Evolutionary conservation across 2,329 filamentous ascomycete species (phyloP), one percentile per base, ranked within the genome.

Genomic region (Hypoxylon sp.): DNA sequence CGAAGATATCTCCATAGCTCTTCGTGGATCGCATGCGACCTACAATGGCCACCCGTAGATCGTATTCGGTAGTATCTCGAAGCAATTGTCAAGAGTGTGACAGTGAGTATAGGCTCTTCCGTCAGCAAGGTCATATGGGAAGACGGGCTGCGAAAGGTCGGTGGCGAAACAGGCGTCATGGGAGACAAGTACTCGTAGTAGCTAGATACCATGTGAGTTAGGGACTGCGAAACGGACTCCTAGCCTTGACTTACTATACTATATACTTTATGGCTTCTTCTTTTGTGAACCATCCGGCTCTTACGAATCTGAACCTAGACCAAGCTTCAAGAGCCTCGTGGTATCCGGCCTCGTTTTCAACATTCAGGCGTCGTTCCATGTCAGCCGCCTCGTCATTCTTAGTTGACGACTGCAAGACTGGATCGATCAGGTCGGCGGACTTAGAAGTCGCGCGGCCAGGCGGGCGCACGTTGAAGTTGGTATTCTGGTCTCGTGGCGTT

Each of bases 261-360:
- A 99, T 90, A 67, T 97, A 97, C 31, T 88, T 86, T 70, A 97
- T 92, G 15, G 91, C 93, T 72, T 99, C 94, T 60, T 89, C 86
- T 0, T 93, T 89, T 0, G 91, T 96, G 69, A 99, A 94, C 93
- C 93, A 97, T 7, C 94, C 94, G 6, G 91, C 91, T 44, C 91
- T 86, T n/a, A 97, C 93, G 68, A 97, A 97, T 31, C 92, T 87
- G 69, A 97, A 92, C 57, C 91, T 81, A 2, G 87, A 85, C 94
- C 94, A 99, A n/a, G 91, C 88, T 64, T 84, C 86, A 52, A 96
- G 74, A 0, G 92, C 92, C 50, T 89, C 83, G 30, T 81, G 74
- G 61, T 86, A 86, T 40, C 84, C 78, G 20, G 78, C 75, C 55
- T 83, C 77, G 38, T 73, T 61, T 55, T 76, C 70, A 55, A 76